Conservation (phyloP, 768 basidiomycete genomes). For the Astraeus odoratus region DNA sequence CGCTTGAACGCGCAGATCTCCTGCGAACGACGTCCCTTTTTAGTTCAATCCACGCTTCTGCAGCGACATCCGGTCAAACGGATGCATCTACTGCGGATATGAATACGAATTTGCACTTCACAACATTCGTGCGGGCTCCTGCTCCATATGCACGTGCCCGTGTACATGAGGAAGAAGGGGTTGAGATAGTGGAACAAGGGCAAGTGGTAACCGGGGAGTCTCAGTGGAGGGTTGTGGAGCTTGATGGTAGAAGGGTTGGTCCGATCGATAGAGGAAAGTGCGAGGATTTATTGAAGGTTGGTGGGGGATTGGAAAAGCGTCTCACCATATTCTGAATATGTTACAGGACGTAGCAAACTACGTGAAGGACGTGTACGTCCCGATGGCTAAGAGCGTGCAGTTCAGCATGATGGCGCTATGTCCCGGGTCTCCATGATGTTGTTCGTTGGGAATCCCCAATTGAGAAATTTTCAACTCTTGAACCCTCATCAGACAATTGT, state of each 20-base stretch:
- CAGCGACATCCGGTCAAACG: conserved; percentile 65
- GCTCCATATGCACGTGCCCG: conserved; percentile 22
- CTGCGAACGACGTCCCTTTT: conserved; percentile 77
- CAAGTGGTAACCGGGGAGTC: conserved; percentile 7
- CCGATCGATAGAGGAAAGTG: conserved; percentile 76
- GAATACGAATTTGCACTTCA: conserved; percentile 79
- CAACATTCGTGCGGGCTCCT: conserved; percentile 74
- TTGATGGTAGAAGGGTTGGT: conserved; percentile 74
- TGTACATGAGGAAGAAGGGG: conserved; percentile 68
- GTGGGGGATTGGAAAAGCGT: neutral
- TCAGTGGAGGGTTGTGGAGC: conserved; percentile 52
- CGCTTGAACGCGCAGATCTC: conserved; percentile 64
- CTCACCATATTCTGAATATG: too few relatives aligned
- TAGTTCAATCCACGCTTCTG: conserved; percentile 65
- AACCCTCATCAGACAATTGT: too few relatives aligned
- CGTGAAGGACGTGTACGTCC: conserved; percentile 38
- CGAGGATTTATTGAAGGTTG: conserved; percentile 49
- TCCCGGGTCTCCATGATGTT: too few relatives aligned
- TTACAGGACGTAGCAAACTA: conserved; percentile 40
- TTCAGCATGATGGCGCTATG: conserved; percentile 47
- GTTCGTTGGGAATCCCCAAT: too few relatives aligned
- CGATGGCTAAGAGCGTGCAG: conserved; percentile 29
- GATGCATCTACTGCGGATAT: conserved; percentile 50
- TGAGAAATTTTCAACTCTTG: too few relatives aligned
- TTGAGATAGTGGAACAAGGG: conserved; percentile 41